Evolutionary conservation across 176 grass and related monocot species (phyloP).

Genomic region (Chloris gayana): DNA sequence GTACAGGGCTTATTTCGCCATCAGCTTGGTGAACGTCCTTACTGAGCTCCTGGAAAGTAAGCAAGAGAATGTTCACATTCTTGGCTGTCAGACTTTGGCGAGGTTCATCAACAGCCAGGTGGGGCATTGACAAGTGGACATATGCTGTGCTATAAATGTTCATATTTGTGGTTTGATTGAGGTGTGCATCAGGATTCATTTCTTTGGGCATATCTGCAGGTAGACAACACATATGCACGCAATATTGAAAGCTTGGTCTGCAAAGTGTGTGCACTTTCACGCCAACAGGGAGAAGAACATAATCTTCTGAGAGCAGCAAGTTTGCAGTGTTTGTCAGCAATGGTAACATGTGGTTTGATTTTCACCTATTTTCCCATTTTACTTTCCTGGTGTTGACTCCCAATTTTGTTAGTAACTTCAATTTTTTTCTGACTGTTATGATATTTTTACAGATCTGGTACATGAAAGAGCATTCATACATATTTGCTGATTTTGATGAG

Average conservation of each 20-base stretch:
- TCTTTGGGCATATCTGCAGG: conserved; percentile 47
- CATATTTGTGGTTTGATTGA: not conserved
- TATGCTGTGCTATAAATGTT: conserved; percentile 1
- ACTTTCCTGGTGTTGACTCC: not conserved
- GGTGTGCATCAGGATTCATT: not conserved
- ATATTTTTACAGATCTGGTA: conserved; percentile 75
- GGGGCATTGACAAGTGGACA: conserved; percentile 2
- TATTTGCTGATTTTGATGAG: conserved; percentile 87
- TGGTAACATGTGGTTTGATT: conserved; percentile 49
- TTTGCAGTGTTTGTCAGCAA: conserved; percentile 86
- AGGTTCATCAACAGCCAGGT: conserved; percentile 96
- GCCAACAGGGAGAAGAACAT: conserved; percentile 58
- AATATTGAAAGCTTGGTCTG: conserved; percentile 81
- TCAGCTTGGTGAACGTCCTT: conserved; percentile 83
- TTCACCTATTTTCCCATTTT: conserved; percentile 13
- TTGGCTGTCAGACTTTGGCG: conserved; percentile 91
- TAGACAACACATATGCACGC: conserved; percentile 81
- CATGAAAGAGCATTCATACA: conserved; percentile 86
- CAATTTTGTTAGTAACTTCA: conserved; percentile 17
- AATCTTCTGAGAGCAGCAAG: conserved; percentile 70
- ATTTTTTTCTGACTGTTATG: conserved; percentile 16
- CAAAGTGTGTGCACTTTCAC: conserved; percentile 77
- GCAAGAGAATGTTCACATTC: conserved; percentile 77
- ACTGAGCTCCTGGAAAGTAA: conserved; percentile 94
- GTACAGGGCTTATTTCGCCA: conserved; percentile 95